These are phyloP conservation scores for Acanthochlamys bracteata DNA, from an alignment of 106 monocot species.

Conservation along the genomic window DNA sequence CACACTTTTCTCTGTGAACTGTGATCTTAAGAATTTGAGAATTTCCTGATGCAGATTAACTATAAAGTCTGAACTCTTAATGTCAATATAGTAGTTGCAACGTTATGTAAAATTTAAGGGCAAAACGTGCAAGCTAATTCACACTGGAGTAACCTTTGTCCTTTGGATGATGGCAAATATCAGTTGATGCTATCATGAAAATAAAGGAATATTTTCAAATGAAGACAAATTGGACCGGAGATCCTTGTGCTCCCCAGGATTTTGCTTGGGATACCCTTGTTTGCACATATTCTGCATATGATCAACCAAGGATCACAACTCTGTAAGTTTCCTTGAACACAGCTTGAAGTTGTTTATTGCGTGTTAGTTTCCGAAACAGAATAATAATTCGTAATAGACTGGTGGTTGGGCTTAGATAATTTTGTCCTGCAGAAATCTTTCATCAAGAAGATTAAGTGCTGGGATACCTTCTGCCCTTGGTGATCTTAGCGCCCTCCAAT, in stretches of 20 bases:
- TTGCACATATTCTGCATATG: slow-evolving; percentile 11
- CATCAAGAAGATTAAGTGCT: slow-evolving; percentile 17
- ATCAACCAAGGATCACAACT: slow-evolving; percentile 15
- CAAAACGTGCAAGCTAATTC: too few species aligned
- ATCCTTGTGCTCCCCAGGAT: slow-evolving; percentile 27
- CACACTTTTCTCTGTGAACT: too few species aligned
- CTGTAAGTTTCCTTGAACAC: slow-evolving; percentile 26
- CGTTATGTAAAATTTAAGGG: too few species aligned
- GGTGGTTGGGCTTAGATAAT: too few species aligned
- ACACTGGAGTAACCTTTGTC: too few species aligned
- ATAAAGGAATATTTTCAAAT: slow-evolving; percentile 17
- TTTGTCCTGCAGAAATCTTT: slow-evolving; percentile 25
- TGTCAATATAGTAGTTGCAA: too few species aligned
- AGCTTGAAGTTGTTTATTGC: too few species aligned
- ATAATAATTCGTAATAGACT: not conserved
- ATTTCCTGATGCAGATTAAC: too few species aligned
- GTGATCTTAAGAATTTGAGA: too few species aligned
- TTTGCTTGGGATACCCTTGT: slow-evolving; percentile 28
- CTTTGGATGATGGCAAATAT: too few species aligned
- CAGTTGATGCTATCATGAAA: slow-evolving; percentile 22
- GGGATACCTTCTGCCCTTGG: slow-evolving; percentile 15
- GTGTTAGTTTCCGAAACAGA: too few species aligned
- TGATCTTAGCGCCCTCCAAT: slow-evolving; percentile 11
- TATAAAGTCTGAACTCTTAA: too few species aligned
- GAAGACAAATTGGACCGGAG: slow-evolving; percentile 31